These are phyloP conservation scores for Rhypophila decipiens DNA, from an alignment of 495 filamentous ascomycete genomes.

Conservation along the genomic window DNA sequence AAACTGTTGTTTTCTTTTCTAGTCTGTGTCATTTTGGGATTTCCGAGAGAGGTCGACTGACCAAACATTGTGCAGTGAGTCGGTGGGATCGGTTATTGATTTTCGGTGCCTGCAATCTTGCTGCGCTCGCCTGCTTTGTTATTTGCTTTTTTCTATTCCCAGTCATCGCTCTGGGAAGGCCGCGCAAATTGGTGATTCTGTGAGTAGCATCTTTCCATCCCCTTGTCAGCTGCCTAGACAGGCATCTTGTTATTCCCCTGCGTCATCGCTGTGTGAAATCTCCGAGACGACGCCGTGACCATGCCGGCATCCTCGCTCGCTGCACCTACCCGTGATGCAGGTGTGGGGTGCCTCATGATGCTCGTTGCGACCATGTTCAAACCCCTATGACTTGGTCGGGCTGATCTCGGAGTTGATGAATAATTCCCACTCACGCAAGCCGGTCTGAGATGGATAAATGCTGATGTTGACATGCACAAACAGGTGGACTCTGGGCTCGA, in stretches of 20 bases:
- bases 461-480: conserved; percentile 9
- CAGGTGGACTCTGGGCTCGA: conserved; percentile 92
- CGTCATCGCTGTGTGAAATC: neutral
- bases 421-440: too few species aligned
- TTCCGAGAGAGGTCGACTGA: conserved; percentile 34
- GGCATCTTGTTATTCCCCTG: conserved; percentile 1
- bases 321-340: conserved; percentile 11
- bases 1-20: too few species aligned
- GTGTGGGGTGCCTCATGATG: conserved; percentile 10
- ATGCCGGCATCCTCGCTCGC: neutral
- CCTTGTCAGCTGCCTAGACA: neutral
- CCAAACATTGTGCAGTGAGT: conserved; percentile 60
- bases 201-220: conserved; percentile 51
- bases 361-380: neutral
- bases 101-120: conserved; percentile 87
- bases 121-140: conserved; percentile 84
- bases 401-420: conserved; percentile 7
- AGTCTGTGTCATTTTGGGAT: too few species aligned
- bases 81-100: conserved; percentile 93
- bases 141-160: conserved; percentile 88
- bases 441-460: too few species aligned
- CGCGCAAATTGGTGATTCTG: conserved; percentile 93
- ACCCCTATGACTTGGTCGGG: conserved; percentile 10
- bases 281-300: neutral
- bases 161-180: conserved; percentile 59